Base-by-base conservation (phyloP, 345 rosid genomes). In the Acer campestre region DNA sequence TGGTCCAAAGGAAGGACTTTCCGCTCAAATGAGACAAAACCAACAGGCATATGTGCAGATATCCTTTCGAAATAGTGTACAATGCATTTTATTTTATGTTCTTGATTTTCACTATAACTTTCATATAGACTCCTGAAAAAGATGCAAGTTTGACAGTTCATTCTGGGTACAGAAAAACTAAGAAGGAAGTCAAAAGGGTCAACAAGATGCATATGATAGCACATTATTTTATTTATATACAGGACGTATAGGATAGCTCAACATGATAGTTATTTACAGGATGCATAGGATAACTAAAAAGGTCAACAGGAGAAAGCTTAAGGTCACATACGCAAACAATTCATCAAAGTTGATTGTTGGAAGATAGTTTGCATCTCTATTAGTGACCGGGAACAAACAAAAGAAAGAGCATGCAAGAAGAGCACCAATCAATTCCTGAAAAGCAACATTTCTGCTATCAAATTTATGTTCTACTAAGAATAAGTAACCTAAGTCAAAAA, bases 351-450 rank as follows among this genome's bases (percentile, higher is more conserved):
- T 95, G 92, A 92, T 91, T 78, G 71, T 75, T 53, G 92, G 97
- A 83, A 92, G 99, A 78, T 82, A 66, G 72, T 85, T 86, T 81
- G 83, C 86, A 84, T 77, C 83, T 88, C 97, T 86, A 76, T 78
- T 80, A 73, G 77, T 70, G 81, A 79, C 82, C 2, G 96, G 97
- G 85, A 95, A 92, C 91, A 93, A 85, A 85, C 93, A 91, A 82
- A 92, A 93, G 82, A 95, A 90, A 72, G 94, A 86, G 75, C 95
- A 91, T 9, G 94, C 93, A 75, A 93, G 95, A 80, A 95, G 89
- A 70, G 97, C 93, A 70, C 86, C 94, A 66, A 92, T 86, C 86
- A 95, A 80, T 85, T 94, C 97, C 98, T 92, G 94, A 78, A 83
- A 88, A 35, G 58, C 48, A 68, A 61, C 51, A 75, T 25, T 49